Conservation (phyloP, 176 grass and related monocot genomes). For the Dactylis glomerata region DNA sequence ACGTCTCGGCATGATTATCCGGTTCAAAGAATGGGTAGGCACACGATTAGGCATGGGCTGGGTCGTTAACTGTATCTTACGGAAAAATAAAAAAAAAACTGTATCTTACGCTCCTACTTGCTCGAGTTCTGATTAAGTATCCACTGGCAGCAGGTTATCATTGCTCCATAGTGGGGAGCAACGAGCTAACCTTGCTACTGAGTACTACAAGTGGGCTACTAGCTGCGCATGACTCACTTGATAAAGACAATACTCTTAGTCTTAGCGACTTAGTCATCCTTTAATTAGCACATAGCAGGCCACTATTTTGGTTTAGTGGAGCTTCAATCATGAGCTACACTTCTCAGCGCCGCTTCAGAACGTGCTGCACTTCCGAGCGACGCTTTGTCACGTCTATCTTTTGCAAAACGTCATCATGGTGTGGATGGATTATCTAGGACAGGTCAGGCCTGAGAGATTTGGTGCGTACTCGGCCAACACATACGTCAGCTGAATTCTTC, state of each 20-base stretch:
- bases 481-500: neutral
- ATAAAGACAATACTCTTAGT: neutral
- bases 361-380: too few relatives aligned
- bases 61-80: too few relatives aligned
- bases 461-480: neutral
- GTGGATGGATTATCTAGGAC: neutral
- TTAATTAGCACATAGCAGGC: neutral
- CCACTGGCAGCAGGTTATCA: neutral
- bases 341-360: neutral
- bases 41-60: neutral
- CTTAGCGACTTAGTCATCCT: neutral
- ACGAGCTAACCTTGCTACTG: neutral
- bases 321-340: slow-evolving; percentile 6
- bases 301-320: neutral
- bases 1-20: neutral
- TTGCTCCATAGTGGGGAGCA: neutral
- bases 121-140: neutral
- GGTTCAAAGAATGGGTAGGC: neutral
- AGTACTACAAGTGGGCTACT: too few relatives aligned
- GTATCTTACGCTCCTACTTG: neutral
- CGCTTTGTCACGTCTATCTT: neutral
- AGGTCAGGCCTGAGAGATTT: neutral
- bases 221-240: neutral
- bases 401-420: neutral
- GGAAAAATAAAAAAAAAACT: too few relatives aligned